phyloP scores from a whole-genome alignment of 1,284 basidiomycete species.

The Cryptococcus sp. region DNA sequence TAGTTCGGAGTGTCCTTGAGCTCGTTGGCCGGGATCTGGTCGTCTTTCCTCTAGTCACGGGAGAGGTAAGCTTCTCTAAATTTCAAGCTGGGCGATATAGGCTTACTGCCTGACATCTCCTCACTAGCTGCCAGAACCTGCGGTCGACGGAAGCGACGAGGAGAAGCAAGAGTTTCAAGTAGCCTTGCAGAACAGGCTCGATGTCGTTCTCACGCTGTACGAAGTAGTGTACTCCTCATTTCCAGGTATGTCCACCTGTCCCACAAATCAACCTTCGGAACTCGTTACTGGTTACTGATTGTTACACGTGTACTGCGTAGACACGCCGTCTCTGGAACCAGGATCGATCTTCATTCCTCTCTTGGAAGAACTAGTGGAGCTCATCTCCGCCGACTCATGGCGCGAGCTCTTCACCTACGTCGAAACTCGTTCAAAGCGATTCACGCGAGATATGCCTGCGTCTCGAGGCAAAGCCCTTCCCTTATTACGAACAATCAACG shows the following conservation, averaged over 20 bases:
- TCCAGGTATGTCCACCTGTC: constrained; percentile 21
- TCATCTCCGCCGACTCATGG: constrained; percentile 44
- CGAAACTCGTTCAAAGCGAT: constrained; percentile 45
- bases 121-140: constrained; percentile 32
- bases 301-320: constrained; percentile 9
- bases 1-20: constrained; percentile 37
- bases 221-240: constrained; percentile 30
- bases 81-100: not conserved
- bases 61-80: constrained; percentile 24
- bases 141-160: constrained; percentile 11
- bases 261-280: not conserved
- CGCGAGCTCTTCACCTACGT: constrained; percentile 42
- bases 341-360: constrained; percentile 47
- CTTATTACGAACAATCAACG: constrained; percentile 45
- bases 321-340: constrained; percentile 35
- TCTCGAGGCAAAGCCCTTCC: constrained; percentile 49
- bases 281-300: not conserved
- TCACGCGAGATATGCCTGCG: constrained; percentile 48
- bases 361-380: constrained; percentile 47
- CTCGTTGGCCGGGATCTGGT: constrained; percentile 42
- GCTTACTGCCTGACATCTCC: not conserved
- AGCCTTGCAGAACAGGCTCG: constrained; percentile 38
- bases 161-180: constrained; percentile 33
- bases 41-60: constrained; percentile 27
- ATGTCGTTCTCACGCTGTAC: constrained; percentile 43